phyloP scores from a whole-genome alignment of 257 asterid genomes.

The Penstemon newberryi region DNA sequence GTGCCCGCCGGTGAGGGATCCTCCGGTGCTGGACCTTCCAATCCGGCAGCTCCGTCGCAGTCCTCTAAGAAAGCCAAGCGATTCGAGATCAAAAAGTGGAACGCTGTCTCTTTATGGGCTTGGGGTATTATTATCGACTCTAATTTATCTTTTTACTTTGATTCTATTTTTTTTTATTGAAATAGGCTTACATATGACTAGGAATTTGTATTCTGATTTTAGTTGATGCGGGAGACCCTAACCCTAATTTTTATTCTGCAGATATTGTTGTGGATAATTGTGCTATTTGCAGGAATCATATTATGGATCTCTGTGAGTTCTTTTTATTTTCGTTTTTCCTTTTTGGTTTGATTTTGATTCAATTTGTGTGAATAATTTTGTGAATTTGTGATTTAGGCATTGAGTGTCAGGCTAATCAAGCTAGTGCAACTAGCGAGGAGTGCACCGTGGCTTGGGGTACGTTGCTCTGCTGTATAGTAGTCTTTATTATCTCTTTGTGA shows the following conservation, averaged over 20 bases:
- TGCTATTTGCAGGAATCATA: constrained; percentile 94
- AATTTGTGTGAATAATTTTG: constrained; percentile 1
- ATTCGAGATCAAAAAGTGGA: constrained; percentile 91
- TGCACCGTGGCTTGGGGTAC: constrained; percentile 99
- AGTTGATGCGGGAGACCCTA: constrained; percentile 6
- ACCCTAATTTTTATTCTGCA: constrained; percentile 43
- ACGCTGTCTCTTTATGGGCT: constrained; percentile 91
- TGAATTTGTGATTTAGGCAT: constrained; percentile 48
- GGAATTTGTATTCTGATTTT: constrained; percentile 17
- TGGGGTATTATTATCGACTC: constrained; percentile 51
- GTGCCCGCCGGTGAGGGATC: constrained; percentile 75
- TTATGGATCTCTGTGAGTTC: constrained; percentile 92
- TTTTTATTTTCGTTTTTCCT: not conserved
- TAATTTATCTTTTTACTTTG: too few species aligned
- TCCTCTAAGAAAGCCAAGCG: constrained; percentile 67
- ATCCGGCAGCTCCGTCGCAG: constrained; percentile 27
- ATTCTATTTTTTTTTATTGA: too few species aligned
- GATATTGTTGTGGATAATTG: constrained; percentile 95
- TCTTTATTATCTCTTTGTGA: too few species aligned
- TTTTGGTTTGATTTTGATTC: not conserved
- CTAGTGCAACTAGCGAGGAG: constrained; percentile 97
- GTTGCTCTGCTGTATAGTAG: constrained; percentile 22
- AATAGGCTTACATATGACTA: not conserved
- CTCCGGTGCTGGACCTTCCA: constrained; percentile 53
- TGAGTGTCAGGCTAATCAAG: constrained; percentile 99